Evolutionary conservation across 768 basidiomycete genomes (phyloP).

Genomic region (Naganishia vishniacii): DNA sequence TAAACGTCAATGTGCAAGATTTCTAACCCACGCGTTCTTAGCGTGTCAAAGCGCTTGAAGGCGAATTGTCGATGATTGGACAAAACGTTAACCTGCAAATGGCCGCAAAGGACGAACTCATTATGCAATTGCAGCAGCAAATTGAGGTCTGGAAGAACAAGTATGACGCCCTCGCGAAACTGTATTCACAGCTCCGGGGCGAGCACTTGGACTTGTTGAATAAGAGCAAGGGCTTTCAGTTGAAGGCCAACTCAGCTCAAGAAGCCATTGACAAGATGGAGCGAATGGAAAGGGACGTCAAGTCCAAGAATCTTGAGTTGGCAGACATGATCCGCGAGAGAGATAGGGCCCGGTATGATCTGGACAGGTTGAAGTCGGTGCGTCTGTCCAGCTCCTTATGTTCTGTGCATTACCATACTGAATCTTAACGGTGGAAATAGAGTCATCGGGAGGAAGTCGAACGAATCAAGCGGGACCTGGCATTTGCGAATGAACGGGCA

Average conservation of each 20-base stretch:
- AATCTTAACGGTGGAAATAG: constrained; percentile 34
- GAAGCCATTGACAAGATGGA: constrained; percentile 98
- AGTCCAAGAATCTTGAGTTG: constrained; percentile 95
- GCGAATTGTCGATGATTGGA: constrained; percentile 70
- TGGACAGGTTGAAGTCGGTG: constrained; percentile 81
- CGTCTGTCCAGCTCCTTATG: constrained; percentile 29
- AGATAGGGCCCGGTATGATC: constrained; percentile 88
- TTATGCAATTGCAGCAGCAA: constrained; percentile 92
- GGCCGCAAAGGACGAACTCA: constrained; percentile 86
- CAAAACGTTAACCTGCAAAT: constrained; percentile 78
- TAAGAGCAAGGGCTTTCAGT: constrained; percentile 94
- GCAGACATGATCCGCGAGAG: constrained; percentile 99
- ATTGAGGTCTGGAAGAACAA: constrained; percentile 96
- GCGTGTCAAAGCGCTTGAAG: constrained; percentile 93
- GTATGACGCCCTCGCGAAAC: constrained; percentile 95
- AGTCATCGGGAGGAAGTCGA: constrained; percentile 94
- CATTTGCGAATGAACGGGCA: constrained; percentile 95
- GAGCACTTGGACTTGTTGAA: constrained; percentile 96
- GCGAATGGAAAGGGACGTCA: constrained; percentile 94
- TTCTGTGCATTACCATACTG: not conserved
- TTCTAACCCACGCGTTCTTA: constrained; percentile 50
- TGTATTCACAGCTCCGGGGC: constrained; percentile 94
- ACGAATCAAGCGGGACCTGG: constrained; percentile 80
- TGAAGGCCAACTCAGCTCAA: constrained; percentile 96
- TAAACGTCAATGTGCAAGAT: not conserved